phyloP scores from a whole-genome alignment of 208 protist genomes.

The Wallacemonas sp. region DNA sequence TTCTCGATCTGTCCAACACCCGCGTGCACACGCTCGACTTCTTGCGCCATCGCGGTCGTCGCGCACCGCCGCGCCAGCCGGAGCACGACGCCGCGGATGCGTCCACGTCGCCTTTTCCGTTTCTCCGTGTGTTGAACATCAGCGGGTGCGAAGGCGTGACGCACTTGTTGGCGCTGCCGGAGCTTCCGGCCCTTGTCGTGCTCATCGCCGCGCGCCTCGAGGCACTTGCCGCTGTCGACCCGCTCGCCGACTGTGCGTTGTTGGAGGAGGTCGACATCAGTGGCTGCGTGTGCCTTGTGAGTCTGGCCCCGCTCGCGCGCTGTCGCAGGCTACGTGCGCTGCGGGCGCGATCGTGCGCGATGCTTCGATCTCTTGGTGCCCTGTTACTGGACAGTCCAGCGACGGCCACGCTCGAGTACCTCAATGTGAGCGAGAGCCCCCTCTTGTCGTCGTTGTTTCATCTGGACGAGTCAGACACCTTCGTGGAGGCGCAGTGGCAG shows the following conservation, averaged over 20 bases:
- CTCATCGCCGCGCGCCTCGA: not conserved
- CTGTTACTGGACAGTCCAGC: not conserved
- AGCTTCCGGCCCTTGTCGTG: conserved; percentile 4
- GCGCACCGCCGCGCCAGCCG: not conserved
- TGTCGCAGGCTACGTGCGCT: not conserved
- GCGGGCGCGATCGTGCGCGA: not conserved
- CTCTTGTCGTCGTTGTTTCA: not conserved
- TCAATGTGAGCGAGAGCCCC: not conserved
- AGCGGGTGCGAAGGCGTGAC: not conserved
- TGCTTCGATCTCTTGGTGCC: not conserved
- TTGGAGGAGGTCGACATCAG: conserved; percentile 2
- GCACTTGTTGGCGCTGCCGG: not conserved
- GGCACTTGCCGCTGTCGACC: not conserved
- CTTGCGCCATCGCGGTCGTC: too few relatives aligned
- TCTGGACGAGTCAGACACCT: not conserved
- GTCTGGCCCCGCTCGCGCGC: not conserved
- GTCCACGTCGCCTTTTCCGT: not conserved
- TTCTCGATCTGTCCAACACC: not conserved
- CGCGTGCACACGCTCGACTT: not conserved
- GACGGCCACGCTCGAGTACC: conserved; percentile 1
- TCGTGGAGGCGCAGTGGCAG: not conserved
- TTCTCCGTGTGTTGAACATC: conserved; percentile 8
- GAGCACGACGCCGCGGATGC: not conserved
- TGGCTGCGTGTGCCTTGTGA: not conserved
- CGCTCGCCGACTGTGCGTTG: not conserved